These are phyloP conservation scores for Vishniacozyma victoriae DNA, from an alignment of 768 basidiomycete genomes.

Conservation along the genomic window DNA sequence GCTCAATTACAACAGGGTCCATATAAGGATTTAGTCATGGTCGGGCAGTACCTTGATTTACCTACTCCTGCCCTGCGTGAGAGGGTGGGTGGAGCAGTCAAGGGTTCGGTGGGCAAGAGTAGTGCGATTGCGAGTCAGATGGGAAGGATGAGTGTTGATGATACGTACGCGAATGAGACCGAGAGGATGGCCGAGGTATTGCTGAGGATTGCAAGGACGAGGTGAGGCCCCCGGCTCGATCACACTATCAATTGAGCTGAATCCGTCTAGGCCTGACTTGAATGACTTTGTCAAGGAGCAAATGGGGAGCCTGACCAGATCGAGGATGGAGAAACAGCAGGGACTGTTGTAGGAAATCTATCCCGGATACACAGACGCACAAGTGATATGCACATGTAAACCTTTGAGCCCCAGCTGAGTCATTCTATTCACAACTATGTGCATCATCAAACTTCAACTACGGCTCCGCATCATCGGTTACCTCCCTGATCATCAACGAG, in stretches of 20 bases:
- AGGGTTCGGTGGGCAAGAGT: conserved; percentile 18
- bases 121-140: conserved; percentile 4
- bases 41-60: conserved; percentile 45
- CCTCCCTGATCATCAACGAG: too few relatives aligned
- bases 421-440: too few relatives aligned
- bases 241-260: background rate
- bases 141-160: conserved; percentile 3
- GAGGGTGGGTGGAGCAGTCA: conserved; percentile 35
- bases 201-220: conserved; percentile 40
- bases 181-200: conserved; percentile 44
- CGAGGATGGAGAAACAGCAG: conserved; percentile 29
- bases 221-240: conserved; percentile 12
- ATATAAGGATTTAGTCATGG: conserved; percentile 43
- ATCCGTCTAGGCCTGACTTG: conserved; percentile 21
- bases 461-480: too few relatives aligned
- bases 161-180: conserved; percentile 2
- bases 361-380: too few relatives aligned
- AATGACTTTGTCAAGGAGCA: conserved; percentile 34
- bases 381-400: too few relatives aligned
- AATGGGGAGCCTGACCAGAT: conserved; percentile 23
- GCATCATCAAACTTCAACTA: too few relatives aligned
- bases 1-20: conserved; percentile 25
- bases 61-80: conserved; percentile 38
- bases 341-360: conserved; percentile 26
- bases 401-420: too few relatives aligned